phyloP scores from a whole-genome alignment of 2,329 filamentous ascomycete species.

The Colletotrichum sp. region DNA sequence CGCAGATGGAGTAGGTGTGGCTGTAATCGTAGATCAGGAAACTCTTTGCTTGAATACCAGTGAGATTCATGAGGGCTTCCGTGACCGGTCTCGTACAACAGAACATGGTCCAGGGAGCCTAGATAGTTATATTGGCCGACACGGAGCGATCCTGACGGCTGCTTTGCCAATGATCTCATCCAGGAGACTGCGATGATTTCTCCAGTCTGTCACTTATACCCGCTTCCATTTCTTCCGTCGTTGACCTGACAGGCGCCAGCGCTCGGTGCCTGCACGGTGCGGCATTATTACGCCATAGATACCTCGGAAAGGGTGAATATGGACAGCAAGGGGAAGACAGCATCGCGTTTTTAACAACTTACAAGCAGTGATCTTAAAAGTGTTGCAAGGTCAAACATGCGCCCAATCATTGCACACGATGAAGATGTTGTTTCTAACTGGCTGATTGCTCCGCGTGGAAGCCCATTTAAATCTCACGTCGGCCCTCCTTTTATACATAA shows the following conservation, averaged over 20 bases:
- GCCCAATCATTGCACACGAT: neutral
- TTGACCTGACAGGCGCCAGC: neutral
- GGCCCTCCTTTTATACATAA: neutral
- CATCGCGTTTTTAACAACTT: neutral
- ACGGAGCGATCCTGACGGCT: neutral
- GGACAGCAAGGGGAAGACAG: neutral
- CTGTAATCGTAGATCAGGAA: neutral
- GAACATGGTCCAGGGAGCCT: accelerated
- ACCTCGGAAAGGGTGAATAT: accelerated
- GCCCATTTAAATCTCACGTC: neutral
- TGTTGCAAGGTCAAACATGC: neutral
- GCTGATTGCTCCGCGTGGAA: neutral
- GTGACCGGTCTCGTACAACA: accelerated
- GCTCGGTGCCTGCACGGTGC: accelerated
- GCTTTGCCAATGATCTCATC: neutral
- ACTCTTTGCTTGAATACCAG: accelerated
- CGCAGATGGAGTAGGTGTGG: neutral
- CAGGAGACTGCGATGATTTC: accelerated
- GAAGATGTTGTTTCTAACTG: too few species aligned
- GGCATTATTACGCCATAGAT: accelerated
- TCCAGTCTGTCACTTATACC: accelerated
- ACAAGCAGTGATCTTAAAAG: neutral
- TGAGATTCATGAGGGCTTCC: too few species aligned
- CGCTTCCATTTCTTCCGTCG: neutral
- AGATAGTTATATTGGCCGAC: neutral